Conservation (phyloP, 495 filamentous ascomycete species). For the Annulohypoxylon bovei region DNA sequence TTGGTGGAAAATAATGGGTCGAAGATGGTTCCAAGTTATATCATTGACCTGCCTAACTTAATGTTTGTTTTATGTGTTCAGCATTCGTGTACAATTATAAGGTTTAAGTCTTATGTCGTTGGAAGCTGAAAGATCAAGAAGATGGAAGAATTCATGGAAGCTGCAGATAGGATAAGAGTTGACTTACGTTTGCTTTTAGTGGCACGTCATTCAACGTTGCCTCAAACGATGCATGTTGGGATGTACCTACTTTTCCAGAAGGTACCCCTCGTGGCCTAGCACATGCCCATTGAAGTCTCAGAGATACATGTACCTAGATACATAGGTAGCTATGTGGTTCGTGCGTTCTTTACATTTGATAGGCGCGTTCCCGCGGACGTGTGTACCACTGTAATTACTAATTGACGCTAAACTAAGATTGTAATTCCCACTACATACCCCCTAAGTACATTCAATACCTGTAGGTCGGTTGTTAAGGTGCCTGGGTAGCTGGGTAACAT, state of each 20-base stretch:
- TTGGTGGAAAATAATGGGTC: conserved; percentile 29
- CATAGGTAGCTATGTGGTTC: conserved; percentile 13
- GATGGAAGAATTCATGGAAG: not conserved
- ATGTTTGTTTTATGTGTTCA: not conserved
- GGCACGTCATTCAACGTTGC: conserved; percentile 45
- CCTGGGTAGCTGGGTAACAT: not conserved
- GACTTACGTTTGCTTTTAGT: conserved; percentile 13
- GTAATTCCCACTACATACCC: not conserved
- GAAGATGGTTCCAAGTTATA: not conserved
- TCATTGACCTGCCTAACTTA: not conserved
- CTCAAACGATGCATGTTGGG: conserved; percentile 15
- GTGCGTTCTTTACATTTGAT: conserved; percentile 14
- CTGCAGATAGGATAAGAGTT: conserved; percentile 15
- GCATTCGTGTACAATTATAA: conserved; percentile 5
- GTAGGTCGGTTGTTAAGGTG: not conserved
- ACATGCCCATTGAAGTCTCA: not conserved
- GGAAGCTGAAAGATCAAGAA: not conserved
- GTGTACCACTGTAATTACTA: conserved; percentile 24
- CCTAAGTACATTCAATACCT: conserved; percentile 2
- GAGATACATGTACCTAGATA: not conserved
- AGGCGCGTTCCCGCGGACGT: not conserved
- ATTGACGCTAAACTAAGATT: not conserved
- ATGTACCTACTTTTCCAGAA: not conserved
- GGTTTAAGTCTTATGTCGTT: not conserved
- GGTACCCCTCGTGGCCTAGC: not conserved